Evolutionary conservation across 176 grass and related monocot species (phyloP).

Genomic region (Dactylis glomerata): DNA sequence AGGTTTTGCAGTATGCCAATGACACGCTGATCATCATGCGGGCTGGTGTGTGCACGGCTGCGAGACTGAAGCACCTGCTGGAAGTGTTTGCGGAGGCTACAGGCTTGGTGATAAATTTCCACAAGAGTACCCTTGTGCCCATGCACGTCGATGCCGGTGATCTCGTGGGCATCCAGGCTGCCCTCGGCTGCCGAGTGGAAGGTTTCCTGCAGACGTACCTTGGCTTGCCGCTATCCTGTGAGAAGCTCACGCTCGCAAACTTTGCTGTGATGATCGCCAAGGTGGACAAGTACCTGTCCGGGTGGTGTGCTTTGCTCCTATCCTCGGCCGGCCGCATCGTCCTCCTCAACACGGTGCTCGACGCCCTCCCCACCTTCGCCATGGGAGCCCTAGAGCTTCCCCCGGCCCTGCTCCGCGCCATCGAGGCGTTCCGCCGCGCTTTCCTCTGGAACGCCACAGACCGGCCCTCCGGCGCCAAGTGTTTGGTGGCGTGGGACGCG

Average conservation of each 20-base stretch:
- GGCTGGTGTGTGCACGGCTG: accelerated
- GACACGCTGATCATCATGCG: not conserved
- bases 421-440: too few relatives aligned
- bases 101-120: not conserved
- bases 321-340: too few relatives aligned
- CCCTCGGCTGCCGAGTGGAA: not conserved
- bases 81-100: not conserved
- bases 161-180: not conserved
- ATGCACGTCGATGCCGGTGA: not conserved
- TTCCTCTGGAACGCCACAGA: too few relatives aligned
- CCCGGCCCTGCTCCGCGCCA: too few relatives aligned
- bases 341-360: too few relatives aligned
- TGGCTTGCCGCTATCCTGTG: not conserved
- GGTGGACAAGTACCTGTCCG: too few relatives aligned
- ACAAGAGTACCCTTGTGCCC: not conserved
- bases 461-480: too few relatives aligned
- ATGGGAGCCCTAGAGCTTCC: too few relatives aligned
- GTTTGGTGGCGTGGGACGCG: too few relatives aligned
- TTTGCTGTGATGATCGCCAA: too few relatives aligned
- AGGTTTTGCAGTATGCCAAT: not conserved
- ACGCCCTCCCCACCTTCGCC: too few relatives aligned
- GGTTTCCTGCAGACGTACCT: not conserved
- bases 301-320: too few relatives aligned
- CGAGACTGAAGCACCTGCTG: not conserved
- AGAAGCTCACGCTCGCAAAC: not conserved